Base-by-base conservation (phyloP, 768 basidiomycete species). In the Termitomyces sp. region DNA sequence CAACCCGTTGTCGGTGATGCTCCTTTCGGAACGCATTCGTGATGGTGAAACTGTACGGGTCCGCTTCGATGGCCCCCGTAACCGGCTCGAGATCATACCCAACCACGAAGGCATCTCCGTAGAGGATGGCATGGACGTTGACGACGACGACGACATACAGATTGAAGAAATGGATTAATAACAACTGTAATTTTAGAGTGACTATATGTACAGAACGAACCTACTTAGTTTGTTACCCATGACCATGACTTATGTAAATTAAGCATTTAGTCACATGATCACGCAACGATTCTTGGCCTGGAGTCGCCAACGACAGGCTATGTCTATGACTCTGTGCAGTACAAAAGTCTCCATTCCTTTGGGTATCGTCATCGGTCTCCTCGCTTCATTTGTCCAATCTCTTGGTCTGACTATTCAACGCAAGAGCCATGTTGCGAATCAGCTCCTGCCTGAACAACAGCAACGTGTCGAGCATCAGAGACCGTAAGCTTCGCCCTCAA, bases 321-420 rank as follows among this genome's bases (percentile, higher is more conserved):
- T 57, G 50, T 51, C 51, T 41, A 31, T 20, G 24, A 54, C 31
- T 48, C 20, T 66, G 60, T 54, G 68, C 59, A 55, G 57, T 55
- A 69, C 68, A 51, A 68, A 70, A 53, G 69, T 78, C 44, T 77
- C 78, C 47, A 82, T 83, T 64, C 75, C 78, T 51, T 71, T 81
- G 37, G 82, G 81, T 39, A 82, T 83, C 51, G 58, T 75, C 59
- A 74, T 79, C 56, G 93, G 93, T 26, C 82, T 97, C 41, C 69
- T 92, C 13, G 90, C 92, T 16, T 91, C 88, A 5, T 91, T 90
- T 67, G 77, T 95, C n/a, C 94, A 96, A 72, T 91, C 89, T 22
- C 76, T 94, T 10, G 94, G 94, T 20, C 80, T 98, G 42, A 95
- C 94, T 26, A 86, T 98, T 55, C 94, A 96, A 69, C 86, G 94